Evolutionary conservation across 2,329 filamentous ascomycete species (phyloP).

Genomic region (Ambrosiella cleistominuta): DNA sequence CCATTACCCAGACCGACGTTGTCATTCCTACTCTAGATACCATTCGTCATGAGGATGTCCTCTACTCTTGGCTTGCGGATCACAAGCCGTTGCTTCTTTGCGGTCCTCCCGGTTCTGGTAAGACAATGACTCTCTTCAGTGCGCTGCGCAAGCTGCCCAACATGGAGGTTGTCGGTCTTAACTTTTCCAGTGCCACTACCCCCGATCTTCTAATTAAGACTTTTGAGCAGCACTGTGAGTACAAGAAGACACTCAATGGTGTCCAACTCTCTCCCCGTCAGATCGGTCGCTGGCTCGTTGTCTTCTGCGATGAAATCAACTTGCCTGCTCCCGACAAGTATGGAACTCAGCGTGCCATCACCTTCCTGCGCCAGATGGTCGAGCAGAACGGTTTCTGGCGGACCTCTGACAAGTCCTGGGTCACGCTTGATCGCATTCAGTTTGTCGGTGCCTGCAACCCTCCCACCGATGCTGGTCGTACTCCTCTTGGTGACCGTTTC

Average conservation of each 20-base stretch:
- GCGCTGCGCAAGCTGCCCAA: conserved; percentile 91
- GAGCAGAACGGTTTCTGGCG: conserved; percentile 99
- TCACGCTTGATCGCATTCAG: conserved; percentile 91
- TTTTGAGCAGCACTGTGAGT: conserved; percentile 98
- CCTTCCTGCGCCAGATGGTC: conserved; percentile 90
- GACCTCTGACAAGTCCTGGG: conserved; percentile 93
- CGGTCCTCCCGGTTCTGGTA: conserved; percentile 93
- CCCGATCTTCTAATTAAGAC: conserved; percentile 97
- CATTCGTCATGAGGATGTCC: conserved; percentile 91
- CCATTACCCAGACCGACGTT: conserved; percentile 91
- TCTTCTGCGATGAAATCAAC: conserved; percentile 99
- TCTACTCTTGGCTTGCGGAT: conserved; percentile 98
- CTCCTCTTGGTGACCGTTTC: conserved; percentile 82
- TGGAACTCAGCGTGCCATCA: conserved; percentile 90
- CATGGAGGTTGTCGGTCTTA: conserved; percentile 97
- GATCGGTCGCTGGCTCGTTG: conserved; percentile 90
- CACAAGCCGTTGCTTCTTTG: conserved; percentile 94
- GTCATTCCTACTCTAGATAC: conserved; percentile 97
- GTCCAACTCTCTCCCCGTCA: conserved; percentile 91
- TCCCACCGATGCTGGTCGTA: conserved; percentile 91
- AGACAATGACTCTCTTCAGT: conserved; percentile 99
- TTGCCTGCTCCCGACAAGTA: conserved; percentile 95
- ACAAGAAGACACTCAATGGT: conserved; percentile 94
- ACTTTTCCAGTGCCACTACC: conserved; percentile 97
- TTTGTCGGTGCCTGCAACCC: conserved; percentile 98